Evolutionary conservation across 148 eudicot genomes (phyloP), one percentile per base, ranked within the genome.

Genomic region (Beta vulgaris): DNA sequence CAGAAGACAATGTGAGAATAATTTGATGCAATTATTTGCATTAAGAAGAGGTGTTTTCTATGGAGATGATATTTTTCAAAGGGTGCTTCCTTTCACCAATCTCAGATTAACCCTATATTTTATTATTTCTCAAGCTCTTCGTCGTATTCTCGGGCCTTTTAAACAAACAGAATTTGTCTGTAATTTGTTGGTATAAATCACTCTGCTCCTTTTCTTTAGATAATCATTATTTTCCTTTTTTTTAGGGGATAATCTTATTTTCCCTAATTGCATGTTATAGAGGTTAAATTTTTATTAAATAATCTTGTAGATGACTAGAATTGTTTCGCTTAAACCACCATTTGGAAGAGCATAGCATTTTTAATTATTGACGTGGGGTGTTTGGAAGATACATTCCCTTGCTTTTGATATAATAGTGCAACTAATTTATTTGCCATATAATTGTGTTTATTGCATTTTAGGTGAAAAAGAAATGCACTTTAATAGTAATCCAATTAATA

Each of bases 141-240:
- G 70, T 37, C 49, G 28, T 78, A 10, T 73, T 53, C 34, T 78
- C 25, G 66, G 43, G 32, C 77, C 81, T 54, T 68, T 78, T 0
- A 78, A 73, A 32, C 81, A 78, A 73, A 32, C 67, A 1, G 57
- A 43, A n/a, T 78, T 53, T 34, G 35, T 73, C 23, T 55, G 73
- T 49, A 54, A 67, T 42, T 35, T 55, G n/a, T 2, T 78, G 81
- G 81, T 78, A 78, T 6, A 61, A 46, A 7, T 60, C 18, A 28
- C 3, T 10, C 10, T 11, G 18, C 6, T 68, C 51, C 13, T 15
- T 37, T 21, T 29, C n/a, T 73, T 40, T 26, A 32, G 9, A 48
- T 12, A 26, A 31, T 23, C 26, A 25, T 70, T 31, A 1, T 68
- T 25, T n/a, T n/a, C n/a, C n/a, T n/a, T n/a, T n/a, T n/a, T n/a